Evolutionary conservation across 176 grass and related monocot genomes (phyloP).

Genomic region (Paspalum vaginatum): DNA sequence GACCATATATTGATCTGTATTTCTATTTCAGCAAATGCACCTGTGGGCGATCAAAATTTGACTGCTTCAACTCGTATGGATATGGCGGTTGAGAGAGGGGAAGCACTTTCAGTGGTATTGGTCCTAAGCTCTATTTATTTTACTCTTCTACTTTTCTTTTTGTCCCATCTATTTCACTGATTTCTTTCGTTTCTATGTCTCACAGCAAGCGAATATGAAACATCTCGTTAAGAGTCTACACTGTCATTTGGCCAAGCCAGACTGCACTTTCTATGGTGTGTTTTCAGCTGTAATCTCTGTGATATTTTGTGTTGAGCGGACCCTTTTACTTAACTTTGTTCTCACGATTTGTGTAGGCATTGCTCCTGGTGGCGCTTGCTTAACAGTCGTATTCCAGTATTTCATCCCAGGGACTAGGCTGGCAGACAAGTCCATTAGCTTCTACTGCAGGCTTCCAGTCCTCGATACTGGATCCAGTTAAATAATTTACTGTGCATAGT

Average conservation of each 20-base stretch:
- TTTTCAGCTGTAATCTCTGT: conserved; percentile 22
- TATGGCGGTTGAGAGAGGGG: conserved; percentile 88
- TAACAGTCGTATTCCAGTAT: conserved; percentile 94
- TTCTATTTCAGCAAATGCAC: conserved; percentile 63
- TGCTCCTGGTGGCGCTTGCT: conserved; percentile 81
- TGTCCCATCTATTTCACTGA: conserved; percentile 32
- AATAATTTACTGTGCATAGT: conserved; percentile 29
- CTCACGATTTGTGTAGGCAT: conserved; percentile 62
- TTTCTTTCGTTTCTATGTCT: conserved; percentile 37
- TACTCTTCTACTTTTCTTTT: conserved; percentile 17
- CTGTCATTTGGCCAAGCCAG: conserved; percentile 94
- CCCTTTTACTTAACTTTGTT: conserved; percentile 8
- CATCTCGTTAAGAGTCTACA: conserved; percentile 86
- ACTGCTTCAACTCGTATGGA: conserved; percentile 73
- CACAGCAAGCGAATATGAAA: conserved; percentile 89
- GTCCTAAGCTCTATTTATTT: conserved; percentile 15
- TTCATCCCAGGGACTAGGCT: conserved; percentile 83
- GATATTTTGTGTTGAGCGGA: conserved; percentile 1
- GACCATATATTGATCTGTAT: not conserved
- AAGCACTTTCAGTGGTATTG: conserved; percentile 73
- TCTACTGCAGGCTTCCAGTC: conserved; percentile 94
- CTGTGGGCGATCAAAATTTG: conserved; percentile 58
- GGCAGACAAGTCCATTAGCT: conserved; percentile 91
- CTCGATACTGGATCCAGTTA: conserved; percentile 74
- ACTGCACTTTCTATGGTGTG: conserved; percentile 93